These are phyloP conservation scores for Geoglossum cookeanum DNA, from an alignment of 2,329 filamentous ascomycete genomes.

Conservation along the genomic window DNA sequence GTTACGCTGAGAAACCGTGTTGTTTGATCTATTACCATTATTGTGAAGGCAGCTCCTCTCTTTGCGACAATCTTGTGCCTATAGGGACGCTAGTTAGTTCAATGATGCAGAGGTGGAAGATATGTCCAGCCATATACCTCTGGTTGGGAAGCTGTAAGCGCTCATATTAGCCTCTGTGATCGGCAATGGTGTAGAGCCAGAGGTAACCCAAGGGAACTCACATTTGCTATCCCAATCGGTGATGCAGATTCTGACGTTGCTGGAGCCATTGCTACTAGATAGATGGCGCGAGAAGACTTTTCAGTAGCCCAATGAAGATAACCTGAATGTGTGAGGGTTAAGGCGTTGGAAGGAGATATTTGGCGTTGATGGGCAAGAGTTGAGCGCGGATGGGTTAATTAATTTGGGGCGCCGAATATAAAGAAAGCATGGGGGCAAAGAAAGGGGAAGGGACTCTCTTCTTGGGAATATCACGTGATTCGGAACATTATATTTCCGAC, in stretches of 20 bases:
- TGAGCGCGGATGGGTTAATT: constrained; percentile 1
- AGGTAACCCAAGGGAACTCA: constrained; percentile 23
- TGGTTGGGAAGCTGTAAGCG: constrained; percentile 43
- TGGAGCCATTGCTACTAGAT: constrained; percentile 29
- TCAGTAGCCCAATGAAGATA: not conserved
- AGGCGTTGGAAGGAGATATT: not conserved
- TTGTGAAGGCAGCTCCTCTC: constrained; percentile 94
- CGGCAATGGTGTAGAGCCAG: not conserved
- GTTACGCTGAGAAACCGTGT: not conserved
- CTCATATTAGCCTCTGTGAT: not conserved
- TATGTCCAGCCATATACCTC: constrained; percentile 26
- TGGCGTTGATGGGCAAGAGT: not conserved
- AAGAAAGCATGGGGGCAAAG: not conserved
- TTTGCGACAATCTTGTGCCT: constrained; percentile 57
- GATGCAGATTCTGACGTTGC: constrained; percentile 36
- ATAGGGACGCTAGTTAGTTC: constrained; percentile 8
- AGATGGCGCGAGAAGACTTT: not conserved
- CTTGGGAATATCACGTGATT: not conserved
- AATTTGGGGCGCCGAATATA: not conserved
- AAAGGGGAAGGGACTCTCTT: not conserved
- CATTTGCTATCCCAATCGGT: constrained; percentile 57
- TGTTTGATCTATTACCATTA: constrained; percentile 51
- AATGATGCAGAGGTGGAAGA: not conserved
- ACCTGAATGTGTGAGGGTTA: not conserved
- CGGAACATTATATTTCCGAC: not conserved